Evolutionary conservation across 2,329 filamentous ascomycete genomes (phyloP).

Genomic region (Dothideomycetes sp.): DNA sequence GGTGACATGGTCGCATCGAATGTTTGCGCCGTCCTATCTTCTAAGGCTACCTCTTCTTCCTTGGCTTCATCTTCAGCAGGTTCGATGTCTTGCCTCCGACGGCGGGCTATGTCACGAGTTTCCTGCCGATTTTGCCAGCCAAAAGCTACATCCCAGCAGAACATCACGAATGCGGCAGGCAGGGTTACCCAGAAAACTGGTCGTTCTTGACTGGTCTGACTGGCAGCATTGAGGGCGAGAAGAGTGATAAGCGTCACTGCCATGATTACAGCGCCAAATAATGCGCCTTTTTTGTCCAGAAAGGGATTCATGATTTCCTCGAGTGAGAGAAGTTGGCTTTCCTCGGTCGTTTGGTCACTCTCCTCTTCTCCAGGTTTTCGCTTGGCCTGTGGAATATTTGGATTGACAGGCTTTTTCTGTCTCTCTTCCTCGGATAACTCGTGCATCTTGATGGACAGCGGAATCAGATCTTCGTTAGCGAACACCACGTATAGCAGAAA

Average conservation of each 20-base stretch:
- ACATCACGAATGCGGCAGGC: slow-evolving; percentile 57
- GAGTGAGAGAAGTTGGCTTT: slow-evolving; percentile 47
- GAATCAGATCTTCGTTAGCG: slow-evolving; percentile 51
- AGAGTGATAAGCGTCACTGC: slow-evolving; percentile 54
- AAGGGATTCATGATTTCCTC: slow-evolving; percentile 70
- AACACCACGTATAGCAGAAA: slow-evolving; percentile 62
- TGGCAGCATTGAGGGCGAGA: slow-evolving; percentile 53
- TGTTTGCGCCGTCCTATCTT: slow-evolving; percentile 4
- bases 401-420: slow-evolving; percentile 51
- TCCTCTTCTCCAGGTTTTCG: slow-evolving; percentile 44
- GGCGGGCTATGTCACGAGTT: slow-evolving; percentile 50
- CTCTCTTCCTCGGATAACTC: slow-evolving; percentile 49
- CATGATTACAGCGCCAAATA: slow-evolving; percentile 56
- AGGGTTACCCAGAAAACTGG: slow-evolving; percentile 60
- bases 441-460: slow-evolving; percentile 55
- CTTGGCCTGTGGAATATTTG: slow-evolving; percentile 57
- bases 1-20: not conserved
- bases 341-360: slow-evolving; percentile 35
- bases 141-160: slow-evolving; percentile 53
- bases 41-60: slow-evolving; percentile 21
- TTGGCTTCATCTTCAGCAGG: slow-evolving; percentile 28
- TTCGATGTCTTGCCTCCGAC: slow-evolving; percentile 41
- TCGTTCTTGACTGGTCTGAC: slow-evolving; percentile 35
- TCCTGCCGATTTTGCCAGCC: slow-evolving; percentile 54
- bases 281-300: slow-evolving; percentile 54